These are phyloP conservation scores for Calocybe cyanea DNA, from an alignment of 768 basidiomycete genomes.

Conservation along the genomic window DNA sequence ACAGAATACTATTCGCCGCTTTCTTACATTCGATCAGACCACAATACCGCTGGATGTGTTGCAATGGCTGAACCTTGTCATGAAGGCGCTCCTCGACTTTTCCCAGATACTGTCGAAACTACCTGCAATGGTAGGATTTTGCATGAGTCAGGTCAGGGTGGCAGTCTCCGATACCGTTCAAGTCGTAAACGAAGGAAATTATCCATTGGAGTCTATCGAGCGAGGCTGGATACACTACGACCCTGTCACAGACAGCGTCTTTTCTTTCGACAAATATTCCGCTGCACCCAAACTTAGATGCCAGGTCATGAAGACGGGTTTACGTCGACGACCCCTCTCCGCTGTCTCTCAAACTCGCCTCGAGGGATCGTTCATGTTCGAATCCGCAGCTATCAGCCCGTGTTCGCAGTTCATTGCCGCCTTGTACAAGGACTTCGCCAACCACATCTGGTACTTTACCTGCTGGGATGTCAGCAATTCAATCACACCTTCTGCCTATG, in stretches of 20 bases:
- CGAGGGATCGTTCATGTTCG: neutral
- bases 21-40: neutral
- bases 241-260: neutral
- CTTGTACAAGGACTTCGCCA: neutral
- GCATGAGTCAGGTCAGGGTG: neutral
- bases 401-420: neutral
- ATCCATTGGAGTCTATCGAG: neutral
- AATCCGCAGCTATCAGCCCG: neutral
- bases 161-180: neutral
- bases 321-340: neutral
- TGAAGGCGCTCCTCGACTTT: no score
- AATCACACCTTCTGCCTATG: no score
- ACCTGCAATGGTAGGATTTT: neutral
- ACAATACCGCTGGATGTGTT: neutral
- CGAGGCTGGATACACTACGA: neutral
- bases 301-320: neutral
- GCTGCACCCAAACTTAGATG: neutral
- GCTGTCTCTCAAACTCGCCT: neutral
- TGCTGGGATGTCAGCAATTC: neutral
- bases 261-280: neutral
- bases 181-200: neutral
- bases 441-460: neutral
- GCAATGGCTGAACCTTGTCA: neutral
- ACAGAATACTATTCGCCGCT: neutral
- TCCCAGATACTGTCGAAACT: neutral